These are phyloP conservation scores for Ogataea saltuana DNA, from an alignment of 805 yeast genomes.

Conservation along the genomic window DNA sequence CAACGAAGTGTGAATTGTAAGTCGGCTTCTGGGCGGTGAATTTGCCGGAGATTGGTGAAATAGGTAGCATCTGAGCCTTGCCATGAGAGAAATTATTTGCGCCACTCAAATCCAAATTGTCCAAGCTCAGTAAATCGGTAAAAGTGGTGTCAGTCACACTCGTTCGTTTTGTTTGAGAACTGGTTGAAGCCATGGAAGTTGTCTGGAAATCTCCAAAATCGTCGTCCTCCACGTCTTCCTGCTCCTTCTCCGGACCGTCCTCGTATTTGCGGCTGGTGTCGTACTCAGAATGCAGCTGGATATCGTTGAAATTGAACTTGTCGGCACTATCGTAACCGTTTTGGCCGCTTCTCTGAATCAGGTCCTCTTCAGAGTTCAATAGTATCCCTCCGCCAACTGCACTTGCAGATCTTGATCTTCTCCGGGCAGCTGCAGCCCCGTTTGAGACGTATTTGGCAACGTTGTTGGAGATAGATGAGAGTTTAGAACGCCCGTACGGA, in stretches of 20 bases:
- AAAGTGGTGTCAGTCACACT: slow-evolving; percentile 1
- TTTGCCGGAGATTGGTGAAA: background rate
- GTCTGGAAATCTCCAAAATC: slow-evolving; percentile 30
- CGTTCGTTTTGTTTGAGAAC: slow-evolving; percentile 6
- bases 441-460: slow-evolving; percentile 17
- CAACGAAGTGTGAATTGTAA: background rate
- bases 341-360: background rate
- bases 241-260: slow-evolving; percentile 2
- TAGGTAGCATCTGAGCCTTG: background rate
- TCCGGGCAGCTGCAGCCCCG: slow-evolving; percentile 13
- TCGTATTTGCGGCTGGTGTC: background rate
- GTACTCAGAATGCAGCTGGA: slow-evolving; percentile 1
- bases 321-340: background rate
- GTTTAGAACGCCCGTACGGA: slow-evolving; percentile 24
- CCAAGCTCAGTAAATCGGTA: slow-evolving; percentile 4
- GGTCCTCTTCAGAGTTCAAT: slow-evolving; percentile 7
- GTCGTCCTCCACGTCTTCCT: slow-evolving; percentile 20
- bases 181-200: slow-evolving; percentile 6
- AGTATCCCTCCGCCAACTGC: slow-evolving; percentile 10
- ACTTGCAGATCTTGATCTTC: slow-evolving; percentile 11
- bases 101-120: background rate
- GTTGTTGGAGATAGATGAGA: slow-evolving; percentile 24
- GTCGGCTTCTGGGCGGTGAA: background rate
- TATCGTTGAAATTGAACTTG: slow-evolving; percentile 7
- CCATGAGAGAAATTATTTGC: too few species aligned